Base-by-base conservation (phyloP, 2,329 filamentous ascomycete species). In the Hypoxylon sp. region DNA sequence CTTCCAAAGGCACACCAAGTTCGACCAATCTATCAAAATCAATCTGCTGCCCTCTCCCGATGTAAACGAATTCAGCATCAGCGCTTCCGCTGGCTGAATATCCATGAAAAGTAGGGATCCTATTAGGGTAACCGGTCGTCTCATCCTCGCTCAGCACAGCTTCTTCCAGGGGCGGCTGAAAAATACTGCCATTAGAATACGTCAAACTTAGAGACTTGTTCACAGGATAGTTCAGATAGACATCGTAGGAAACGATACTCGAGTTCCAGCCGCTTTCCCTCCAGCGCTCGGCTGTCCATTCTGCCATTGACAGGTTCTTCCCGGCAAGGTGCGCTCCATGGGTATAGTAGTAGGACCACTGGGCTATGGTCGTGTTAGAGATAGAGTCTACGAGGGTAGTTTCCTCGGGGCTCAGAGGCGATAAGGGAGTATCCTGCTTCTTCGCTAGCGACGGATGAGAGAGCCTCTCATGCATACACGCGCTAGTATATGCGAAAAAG, bases 41-140 rank as follows among this genome's bases (percentile, higher is more conserved):
- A 22, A 85, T 81, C 72, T 88, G 92, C 1, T 90, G 92, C 17
- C 93, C 93, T 64, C 91, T 93, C 77, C 94, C 94, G 61, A 88
- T 90, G 75, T 90, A 97, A 14, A 94, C 90, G 71, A 90, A 94
- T 68, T 88, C 87, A 0, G 89, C 92, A 0, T 91, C 92, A 13
- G 92, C 92, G 76, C 92, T 92, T 0, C 93, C 93, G 35, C 84
- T 91, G 0, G 92, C 92, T 0, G 92, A 94, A 77, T 96, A 97
- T 10, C 92, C 93, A 72, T 96, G 91, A 80, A 95, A 97, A 0
- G 90, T 93, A 5, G 93, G 92, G 22, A 94, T 86, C 29, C 91
- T 84, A 68, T 92, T 86, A 5, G 85, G 81, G 35, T 91, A 82
- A n/a, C 88, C 86, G 31, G 88, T 92, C 0, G 92, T 93, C n/a